phyloP scores from a whole-genome alignment of 2,329 filamentous ascomycete genomes.

The Colletotrichum coccodes region DNA sequence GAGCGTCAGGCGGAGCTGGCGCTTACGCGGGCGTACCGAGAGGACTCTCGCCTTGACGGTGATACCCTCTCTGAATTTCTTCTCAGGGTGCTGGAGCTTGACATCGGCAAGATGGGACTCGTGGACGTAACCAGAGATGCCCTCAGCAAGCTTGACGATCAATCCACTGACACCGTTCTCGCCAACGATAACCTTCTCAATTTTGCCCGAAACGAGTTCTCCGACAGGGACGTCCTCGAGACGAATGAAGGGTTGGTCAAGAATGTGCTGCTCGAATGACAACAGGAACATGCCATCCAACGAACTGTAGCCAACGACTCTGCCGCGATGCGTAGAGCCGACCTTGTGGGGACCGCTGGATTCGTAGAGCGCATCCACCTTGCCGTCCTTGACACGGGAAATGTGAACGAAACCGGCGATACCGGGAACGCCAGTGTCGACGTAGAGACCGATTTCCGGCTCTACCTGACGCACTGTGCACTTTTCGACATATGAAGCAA shows the following conservation, averaged over 20 bases:
- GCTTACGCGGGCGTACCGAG: slow-evolving; percentile 79
- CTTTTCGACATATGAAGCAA: slow-evolving; percentile 81
- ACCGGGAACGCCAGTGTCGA: slow-evolving; percentile 71
- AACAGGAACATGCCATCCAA: slow-evolving; percentile 88
- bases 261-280: slow-evolving; percentile 82
- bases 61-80: slow-evolving; percentile 91
- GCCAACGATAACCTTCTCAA: slow-evolving; percentile 86
- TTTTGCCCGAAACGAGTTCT: slow-evolving; percentile 80
- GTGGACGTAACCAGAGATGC: slow-evolving; percentile 88
- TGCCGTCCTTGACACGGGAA: slow-evolving; percentile 89
- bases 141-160: slow-evolving; percentile 85
- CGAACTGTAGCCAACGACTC: slow-evolving; percentile 87
- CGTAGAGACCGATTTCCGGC: slow-evolving; percentile 82
- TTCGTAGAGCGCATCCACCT: slow-evolving; percentile 84
- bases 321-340: slow-evolving; percentile 81
- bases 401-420: slow-evolving; percentile 94
- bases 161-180: slow-evolving; percentile 83
- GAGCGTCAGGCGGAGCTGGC: slow-evolving; percentile 85
- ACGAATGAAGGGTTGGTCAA: slow-evolving; percentile 91
- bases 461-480: slow-evolving; percentile 86
- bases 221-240: slow-evolving; percentile 90
- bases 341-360: slow-evolving; percentile 81
- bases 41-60: slow-evolving; percentile 87
- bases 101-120: slow-evolving; percentile 91
- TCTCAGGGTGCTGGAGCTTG: slow-evolving; percentile 89